Base-by-base conservation (phyloP, 805 yeast genomes). In the Starmerella ratchasimensis region DNA sequence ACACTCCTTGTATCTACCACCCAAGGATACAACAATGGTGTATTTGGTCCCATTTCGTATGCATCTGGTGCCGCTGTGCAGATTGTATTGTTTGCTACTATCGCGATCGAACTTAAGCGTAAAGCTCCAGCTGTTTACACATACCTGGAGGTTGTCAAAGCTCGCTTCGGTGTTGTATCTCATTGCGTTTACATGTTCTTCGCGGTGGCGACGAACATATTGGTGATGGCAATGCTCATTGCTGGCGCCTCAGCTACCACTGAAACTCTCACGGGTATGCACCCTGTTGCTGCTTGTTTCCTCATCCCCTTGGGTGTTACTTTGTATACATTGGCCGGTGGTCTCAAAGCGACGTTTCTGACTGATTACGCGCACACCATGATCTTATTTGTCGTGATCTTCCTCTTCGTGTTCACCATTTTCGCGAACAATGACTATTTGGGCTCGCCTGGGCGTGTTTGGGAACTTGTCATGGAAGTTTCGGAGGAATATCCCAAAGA, bases 41-140 rank as follows among this genome's bases (percentile, higher is more conserved):
- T 86, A 5, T 62, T 76, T 24, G 94, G 93, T 33, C 78, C 88
- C 11, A 75, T 69, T 53, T 79, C 74, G 61, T 86, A 86, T 56
- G 94, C 94, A 7, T 72, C 90, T 3, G 97, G 96, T 54, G 95
- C 94, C 1, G 71, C 82, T 37, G 82, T 80, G 39, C 96, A 86
- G 57, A 80, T 86, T 48, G 76, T 83, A 17, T 64, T 83, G 37
- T 86, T 86, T 58, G 82, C 94, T 1, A 76, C 83, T 31, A 59
- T 83, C 41, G 95, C 94, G 10, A 82, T 86, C 46, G 84, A 80
- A 56, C 80, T 84, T 25, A 86, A 86, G 58, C 78, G 77, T 54
- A 72, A 76, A 47, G 94, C 95, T 11, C 95, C 96, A 3, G 77
- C 74, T 34, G 93, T 93, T 2, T 96, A 86, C 61, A 83, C 95